These are phyloP conservation scores for Strigomonas galati DNA, from an alignment of 208 protist genomes.

Conservation along the genomic window DNA sequence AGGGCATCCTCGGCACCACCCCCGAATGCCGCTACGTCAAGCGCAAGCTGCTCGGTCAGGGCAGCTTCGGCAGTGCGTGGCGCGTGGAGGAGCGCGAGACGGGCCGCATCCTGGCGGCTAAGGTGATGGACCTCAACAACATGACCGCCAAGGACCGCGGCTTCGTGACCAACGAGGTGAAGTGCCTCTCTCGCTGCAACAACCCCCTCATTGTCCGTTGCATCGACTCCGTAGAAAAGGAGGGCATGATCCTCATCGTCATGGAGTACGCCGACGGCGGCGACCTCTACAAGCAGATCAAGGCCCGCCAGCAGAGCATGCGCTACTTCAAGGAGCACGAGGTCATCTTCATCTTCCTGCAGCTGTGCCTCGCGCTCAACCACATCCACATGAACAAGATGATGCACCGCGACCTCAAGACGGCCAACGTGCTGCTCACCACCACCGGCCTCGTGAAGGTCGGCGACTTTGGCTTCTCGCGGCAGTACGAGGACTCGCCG, in stretches of 20 bases:
- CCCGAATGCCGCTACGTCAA: constrained; percentile 74
- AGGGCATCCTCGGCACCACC: constrained; percentile 61
- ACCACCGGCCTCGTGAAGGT: constrained; percentile 82
- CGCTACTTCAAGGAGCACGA: constrained; percentile 85
- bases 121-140: constrained; percentile 88
- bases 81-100: constrained; percentile 78
- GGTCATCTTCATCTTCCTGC: constrained; percentile 81
- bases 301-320: constrained; percentile 48
- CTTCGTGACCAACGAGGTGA: constrained; percentile 93
- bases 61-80: constrained; percentile 89
- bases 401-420: constrained; percentile 90
- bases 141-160: constrained; percentile 88
- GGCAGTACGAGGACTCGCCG: constrained; percentile 83
- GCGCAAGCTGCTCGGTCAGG: constrained; percentile 89
- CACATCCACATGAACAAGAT: constrained; percentile 89
- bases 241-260: constrained; percentile 76
- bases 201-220: constrained; percentile 93
- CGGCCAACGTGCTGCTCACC: constrained; percentile 84
- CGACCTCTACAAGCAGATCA: constrained; percentile 82
- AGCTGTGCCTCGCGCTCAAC: constrained; percentile 79
- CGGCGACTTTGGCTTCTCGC: constrained; percentile 84
- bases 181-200: constrained; percentile 85
- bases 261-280: constrained; percentile 88
- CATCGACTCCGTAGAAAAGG: constrained; percentile 45
- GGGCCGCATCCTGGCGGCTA: constrained; percentile 71